Conservation (phyloP, 2,329 filamentous ascomycete species). For the Colletotrichum sidae region DNA sequence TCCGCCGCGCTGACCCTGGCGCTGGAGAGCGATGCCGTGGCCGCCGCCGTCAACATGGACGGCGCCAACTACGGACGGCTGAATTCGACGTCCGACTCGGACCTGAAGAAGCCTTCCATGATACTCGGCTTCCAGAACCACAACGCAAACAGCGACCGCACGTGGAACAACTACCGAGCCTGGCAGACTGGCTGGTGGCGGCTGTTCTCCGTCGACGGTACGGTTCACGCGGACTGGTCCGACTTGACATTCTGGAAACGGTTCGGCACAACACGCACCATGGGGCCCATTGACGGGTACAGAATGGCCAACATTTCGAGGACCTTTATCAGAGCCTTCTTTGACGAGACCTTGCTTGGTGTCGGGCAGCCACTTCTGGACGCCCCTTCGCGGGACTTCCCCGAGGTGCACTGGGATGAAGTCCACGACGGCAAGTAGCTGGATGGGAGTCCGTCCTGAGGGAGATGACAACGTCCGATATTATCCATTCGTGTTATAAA, state of each 20-base stretch:
- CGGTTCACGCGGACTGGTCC: conserved; percentile 28
- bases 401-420: conserved; percentile 31
- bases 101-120: conserved; percentile 40
- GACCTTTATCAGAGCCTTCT: conserved; percentile 29
- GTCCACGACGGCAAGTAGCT: neutral
- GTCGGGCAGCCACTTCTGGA: conserved; percentile 19
- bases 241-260: conserved; percentile 35
- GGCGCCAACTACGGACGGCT: conserved; percentile 33
- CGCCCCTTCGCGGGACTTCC: conserved; percentile 9
- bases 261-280: conserved; percentile 13
- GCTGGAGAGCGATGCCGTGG: conserved; percentile 28
- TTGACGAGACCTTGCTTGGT: conserved; percentile 25
- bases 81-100: conserved; percentile 35
- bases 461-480: no score
- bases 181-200: conserved; percentile 37
- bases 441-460: no score
- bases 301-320: conserved; percentile 33
- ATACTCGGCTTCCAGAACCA: conserved; percentile 40
- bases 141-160: conserved; percentile 21
- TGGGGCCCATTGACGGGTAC: conserved; percentile 29
- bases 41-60: conserved; percentile 42
- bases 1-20: conserved; percentile 38
- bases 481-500: no score
- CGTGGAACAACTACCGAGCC: conserved; percentile 28
- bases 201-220: conserved; percentile 26